A percentile compares a stretch with the other conserved stretches of the same genome.
Evolutionary conservation across 768 basidiomycete genomes (phyloP).

Genomic region (Boletus bicolor): DNA sequence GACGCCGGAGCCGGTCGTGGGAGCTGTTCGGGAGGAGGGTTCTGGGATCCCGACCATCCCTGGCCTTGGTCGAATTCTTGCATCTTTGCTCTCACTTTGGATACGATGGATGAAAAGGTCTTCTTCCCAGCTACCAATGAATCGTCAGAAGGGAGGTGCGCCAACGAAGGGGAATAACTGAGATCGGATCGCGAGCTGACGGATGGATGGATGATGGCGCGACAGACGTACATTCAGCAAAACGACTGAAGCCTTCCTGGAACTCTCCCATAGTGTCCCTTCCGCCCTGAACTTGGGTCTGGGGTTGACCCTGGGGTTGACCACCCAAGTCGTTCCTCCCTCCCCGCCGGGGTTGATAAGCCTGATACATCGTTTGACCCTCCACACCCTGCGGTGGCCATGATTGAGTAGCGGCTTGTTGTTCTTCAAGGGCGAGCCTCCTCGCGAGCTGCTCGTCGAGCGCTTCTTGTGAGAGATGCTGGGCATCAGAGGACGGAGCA

Average conservation of each 20-base stretch:
- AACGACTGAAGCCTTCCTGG: constrained; percentile 68
- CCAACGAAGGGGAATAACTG: too few species aligned
- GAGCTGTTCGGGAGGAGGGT: background rate
- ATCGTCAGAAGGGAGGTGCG: background rate
- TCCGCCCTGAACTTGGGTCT: constrained; percentile 20
- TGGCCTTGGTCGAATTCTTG: constrained; percentile 67
- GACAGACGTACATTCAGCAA: constrained; percentile 67
- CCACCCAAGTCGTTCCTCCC: constrained; percentile 7
- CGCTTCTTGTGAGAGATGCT: constrained; percentile 51
- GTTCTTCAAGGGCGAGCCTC: constrained; percentile 62
- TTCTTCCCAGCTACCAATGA: constrained; percentile 63
- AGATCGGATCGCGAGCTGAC: background rate
- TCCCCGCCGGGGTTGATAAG: constrained; percentile 24
- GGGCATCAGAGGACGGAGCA: constrained; percentile 25
- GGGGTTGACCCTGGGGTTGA: constrained; percentile 5
- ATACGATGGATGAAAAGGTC: constrained; percentile 67
- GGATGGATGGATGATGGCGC: background rate
- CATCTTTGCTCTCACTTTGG: constrained; percentile 81
- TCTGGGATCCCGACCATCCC: constrained; percentile 18
- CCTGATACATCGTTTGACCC: constrained; percentile 15
- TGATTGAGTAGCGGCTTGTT: constrained; percentile 30
- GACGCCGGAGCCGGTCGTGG: background rate
- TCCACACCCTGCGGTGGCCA: constrained; percentile 13
- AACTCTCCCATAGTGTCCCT: constrained; percentile 63
- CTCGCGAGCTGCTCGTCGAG: constrained; percentile 80